Conservation (phyloP, 768 basidiomycete species). For the Xerocomus spinulosus region DNA sequence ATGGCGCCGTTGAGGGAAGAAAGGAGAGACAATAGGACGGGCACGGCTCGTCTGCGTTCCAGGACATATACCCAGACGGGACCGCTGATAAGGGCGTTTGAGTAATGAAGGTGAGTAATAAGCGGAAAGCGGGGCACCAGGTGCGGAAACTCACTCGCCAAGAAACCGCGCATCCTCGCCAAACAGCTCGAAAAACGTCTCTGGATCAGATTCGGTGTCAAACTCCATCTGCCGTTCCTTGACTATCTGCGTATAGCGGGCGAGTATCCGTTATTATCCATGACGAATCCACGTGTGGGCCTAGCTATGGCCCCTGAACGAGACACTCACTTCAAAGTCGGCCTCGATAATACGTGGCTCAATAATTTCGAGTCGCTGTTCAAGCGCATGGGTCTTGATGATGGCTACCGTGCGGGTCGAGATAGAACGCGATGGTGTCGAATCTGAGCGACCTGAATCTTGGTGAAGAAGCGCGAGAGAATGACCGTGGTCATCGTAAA, state of each 20-base stretch:
- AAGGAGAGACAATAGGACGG: slow-evolving; percentile 77
- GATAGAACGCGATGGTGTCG: slow-evolving; percentile 5
- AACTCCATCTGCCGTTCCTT: slow-evolving; percentile 90
- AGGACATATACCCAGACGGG: slow-evolving; percentile 92
- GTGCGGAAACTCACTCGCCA: slow-evolving; percentile 56
- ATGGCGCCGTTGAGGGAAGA: slow-evolving; percentile 51
- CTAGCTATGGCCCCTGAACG: not conserved
- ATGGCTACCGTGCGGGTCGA: slow-evolving; percentile 72
- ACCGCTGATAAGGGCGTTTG: slow-evolving; percentile 44
- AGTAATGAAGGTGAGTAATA: slow-evolving; percentile 7
- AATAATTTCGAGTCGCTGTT: slow-evolving; percentile 73
- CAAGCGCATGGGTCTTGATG: slow-evolving; percentile 75
- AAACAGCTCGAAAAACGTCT: slow-evolving; percentile 73
- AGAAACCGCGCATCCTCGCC: slow-evolving; percentile 71
- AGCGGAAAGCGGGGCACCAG: not conserved
- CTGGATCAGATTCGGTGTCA: slow-evolving; percentile 77
- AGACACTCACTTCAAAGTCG: slow-evolving; percentile 65
- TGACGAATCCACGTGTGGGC: slow-evolving; percentile 5
- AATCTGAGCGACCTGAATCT: slow-evolving; percentile 1
- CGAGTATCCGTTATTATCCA: too few relatives aligned
- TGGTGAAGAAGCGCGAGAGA: slow-evolving; percentile 2
- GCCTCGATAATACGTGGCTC: slow-evolving; percentile 76
- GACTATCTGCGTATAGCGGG: slow-evolving; percentile 51
- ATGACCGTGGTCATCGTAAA: slow-evolving; percentile 12
- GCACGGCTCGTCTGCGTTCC: slow-evolving; percentile 74